Evolutionary conservation across 192 early-diverging fungal species (phyloP).

Genomic region (Coemansia asiatica): DNA sequence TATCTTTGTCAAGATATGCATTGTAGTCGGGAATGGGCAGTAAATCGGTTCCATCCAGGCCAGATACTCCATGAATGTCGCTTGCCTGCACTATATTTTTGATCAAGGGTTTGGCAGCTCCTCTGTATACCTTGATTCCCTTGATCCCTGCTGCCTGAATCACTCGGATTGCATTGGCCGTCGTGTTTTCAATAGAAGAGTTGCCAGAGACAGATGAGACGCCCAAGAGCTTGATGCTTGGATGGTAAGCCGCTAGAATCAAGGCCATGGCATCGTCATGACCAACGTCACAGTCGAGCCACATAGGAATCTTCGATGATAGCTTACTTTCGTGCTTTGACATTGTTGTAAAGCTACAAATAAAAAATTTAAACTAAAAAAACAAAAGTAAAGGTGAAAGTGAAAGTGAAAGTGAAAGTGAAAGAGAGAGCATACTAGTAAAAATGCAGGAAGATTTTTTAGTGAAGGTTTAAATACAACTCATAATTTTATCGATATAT

Average conservation of each 20-base stretch:
- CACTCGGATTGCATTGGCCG: slow-evolving; percentile 24
- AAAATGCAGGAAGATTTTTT: too few species aligned
- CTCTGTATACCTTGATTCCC: slow-evolving; percentile 26
- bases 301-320: slow-evolving; percentile 16
- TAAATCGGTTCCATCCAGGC: slow-evolving; percentile 14
- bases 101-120: slow-evolving; percentile 30
- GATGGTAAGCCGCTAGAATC: slow-evolving; percentile 34
- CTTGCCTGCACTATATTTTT: slow-evolving; percentile 11
- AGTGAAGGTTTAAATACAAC: too few species aligned
- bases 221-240: slow-evolving; percentile 25
- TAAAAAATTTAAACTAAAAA: slow-evolving; percentile 2
- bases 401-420: too few species aligned
- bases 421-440: too few species aligned
- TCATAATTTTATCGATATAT: too few species aligned
- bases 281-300: slow-evolving; percentile 45
- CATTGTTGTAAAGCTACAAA: neutral
- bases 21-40: slow-evolving; percentile 23
- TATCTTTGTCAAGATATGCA: slow-evolving; percentile 8
- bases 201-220: slow-evolving; percentile 34
- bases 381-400: too few species aligned
- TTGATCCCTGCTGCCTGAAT: slow-evolving; percentile 30
- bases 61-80: slow-evolving; percentile 20
- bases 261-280: slow-evolving; percentile 42
- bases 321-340: neutral
- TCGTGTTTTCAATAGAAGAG: slow-evolving; percentile 18